Conservation (phyloP, 371 early-diverging fungal genomes). For the Syncephalastrum monosporum region DNA sequence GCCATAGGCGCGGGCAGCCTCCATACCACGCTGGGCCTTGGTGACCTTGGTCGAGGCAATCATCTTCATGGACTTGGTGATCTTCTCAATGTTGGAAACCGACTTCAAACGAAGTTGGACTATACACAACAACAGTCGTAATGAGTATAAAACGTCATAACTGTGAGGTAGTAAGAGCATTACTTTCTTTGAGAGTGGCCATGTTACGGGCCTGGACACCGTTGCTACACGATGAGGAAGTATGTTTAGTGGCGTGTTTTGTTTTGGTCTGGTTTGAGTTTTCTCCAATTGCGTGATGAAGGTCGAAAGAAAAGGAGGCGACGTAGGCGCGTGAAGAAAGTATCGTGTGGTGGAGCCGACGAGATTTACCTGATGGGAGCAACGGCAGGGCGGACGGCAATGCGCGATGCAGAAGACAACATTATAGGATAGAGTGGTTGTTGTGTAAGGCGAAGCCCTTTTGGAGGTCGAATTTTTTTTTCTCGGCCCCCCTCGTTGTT, state of each 20-base stretch:
- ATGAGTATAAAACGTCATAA: background rate
- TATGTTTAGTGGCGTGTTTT: no score
- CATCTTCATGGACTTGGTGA: constrained; percentile 99
- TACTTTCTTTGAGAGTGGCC: constrained; percentile 86
- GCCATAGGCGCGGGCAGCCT: constrained; percentile 88
- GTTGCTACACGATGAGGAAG: constrained; percentile 26
- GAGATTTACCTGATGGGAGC: constrained; percentile 19
- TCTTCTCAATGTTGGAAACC: constrained; percentile 96
- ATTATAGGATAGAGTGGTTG: constrained; percentile 12
- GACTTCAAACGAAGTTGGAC: constrained; percentile 96
- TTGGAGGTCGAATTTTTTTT: constrained; percentile 15
- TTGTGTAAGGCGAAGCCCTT: constrained; percentile 6
- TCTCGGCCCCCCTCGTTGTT: constrained; percentile 13
- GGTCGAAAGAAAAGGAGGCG: background rate
- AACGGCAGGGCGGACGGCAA: constrained; percentile 31
- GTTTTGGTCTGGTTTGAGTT: no score
- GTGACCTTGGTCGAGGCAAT: constrained; percentile 98
- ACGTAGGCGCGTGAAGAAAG: background rate
- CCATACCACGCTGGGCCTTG: constrained; percentile 95
- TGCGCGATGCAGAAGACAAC: constrained; percentile 33
- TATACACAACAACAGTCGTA: constrained; percentile 30
- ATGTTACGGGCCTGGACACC: constrained; percentile 84
- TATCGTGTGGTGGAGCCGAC: no score
- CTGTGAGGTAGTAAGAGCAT: constrained; percentile 20
- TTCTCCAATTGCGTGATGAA: background rate